Evolutionary conservation across 2,329 filamentous ascomycete genomes (phyloP).

Genomic region (Fusarium kyushuense): DNA sequence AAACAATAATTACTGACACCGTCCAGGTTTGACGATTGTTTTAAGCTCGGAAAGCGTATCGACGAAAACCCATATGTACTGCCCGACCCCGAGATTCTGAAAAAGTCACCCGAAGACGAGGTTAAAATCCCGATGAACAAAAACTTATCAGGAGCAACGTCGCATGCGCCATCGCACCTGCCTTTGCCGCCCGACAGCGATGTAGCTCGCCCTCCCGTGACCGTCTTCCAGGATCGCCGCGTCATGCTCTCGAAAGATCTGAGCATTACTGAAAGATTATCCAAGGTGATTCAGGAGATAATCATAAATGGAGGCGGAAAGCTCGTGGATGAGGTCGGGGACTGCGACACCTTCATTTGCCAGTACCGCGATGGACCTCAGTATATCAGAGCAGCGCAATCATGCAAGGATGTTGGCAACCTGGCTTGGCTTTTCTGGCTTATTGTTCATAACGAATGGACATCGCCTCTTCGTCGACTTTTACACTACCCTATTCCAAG

Average conservation of each 20-base stretch:
- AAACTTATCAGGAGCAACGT: conserved; percentile 76
- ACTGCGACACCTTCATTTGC: conserved; percentile 87
- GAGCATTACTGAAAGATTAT: conserved; percentile 74
- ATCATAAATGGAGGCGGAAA: conserved; percentile 78
- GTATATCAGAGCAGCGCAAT: conserved; percentile 81
- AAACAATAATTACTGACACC: not conserved
- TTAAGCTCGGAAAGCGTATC: conserved; percentile 91
- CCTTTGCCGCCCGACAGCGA: conserved; percentile 58
- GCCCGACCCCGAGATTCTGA: conserved; percentile 87
- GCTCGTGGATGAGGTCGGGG: conserved; percentile 72
- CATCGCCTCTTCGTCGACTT: conserved; percentile 82
- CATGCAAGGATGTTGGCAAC: conserved; percentile 88
- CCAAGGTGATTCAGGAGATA: conserved; percentile 75
- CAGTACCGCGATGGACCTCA: conserved; percentile 85
- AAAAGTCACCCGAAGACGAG: conserved; percentile 65
- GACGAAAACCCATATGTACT: conserved; percentile 87
- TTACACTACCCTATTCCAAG: conserved; percentile 90
- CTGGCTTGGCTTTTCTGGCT: conserved; percentile 94
- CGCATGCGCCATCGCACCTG: conserved; percentile 59
- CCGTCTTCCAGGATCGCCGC: conserved; percentile 81
- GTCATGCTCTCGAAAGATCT: conserved; percentile 84
- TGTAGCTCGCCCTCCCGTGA: conserved; percentile 65
- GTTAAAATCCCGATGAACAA: conserved; percentile 68
- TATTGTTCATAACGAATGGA: conserved; percentile 90
- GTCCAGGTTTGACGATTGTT: conserved; percentile 91